Conservation (phyloP, 345 rosid species). For the Citrus hindsii region DNA sequence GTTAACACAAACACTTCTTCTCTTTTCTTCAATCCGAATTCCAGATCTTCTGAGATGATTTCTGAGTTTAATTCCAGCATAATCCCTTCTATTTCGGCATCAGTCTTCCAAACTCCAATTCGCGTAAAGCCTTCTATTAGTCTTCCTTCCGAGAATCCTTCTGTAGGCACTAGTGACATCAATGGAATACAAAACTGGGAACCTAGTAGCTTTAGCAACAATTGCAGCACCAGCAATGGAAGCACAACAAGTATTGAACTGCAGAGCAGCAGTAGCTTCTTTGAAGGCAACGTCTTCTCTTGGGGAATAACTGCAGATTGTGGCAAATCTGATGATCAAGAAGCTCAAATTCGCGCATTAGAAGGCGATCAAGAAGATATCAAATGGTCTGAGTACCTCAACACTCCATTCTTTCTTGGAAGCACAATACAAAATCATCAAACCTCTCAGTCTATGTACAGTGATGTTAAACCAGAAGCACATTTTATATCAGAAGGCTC, state of each 20-base stretch:
- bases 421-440: slow-evolving; percentile 28
- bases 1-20: slow-evolving; percentile 25
- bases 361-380: slow-evolving; percentile 23
- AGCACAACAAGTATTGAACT: slow-evolving; percentile 38
- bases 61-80: slow-evolving; percentile 26
- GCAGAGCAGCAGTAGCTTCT: slow-evolving; percentile 36
- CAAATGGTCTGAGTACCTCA: slow-evolving; percentile 55
- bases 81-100: slow-evolving; percentile 31
- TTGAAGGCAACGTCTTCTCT: slow-evolving; percentile 31
- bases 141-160: slow-evolving; percentile 46
- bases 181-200: slow-evolving; percentile 31
- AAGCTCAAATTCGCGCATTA: not conserved
- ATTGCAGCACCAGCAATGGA: slow-evolving; percentile 27
- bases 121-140: slow-evolving; percentile 57
- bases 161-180: slow-evolving; percentile 18
- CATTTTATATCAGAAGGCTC: slow-evolving; percentile 19
- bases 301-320: slow-evolving; percentile 32
- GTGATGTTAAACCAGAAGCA: slow-evolving; percentile 30
- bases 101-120: slow-evolving; percentile 39
- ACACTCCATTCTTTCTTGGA: slow-evolving; percentile 33
- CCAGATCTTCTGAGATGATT: slow-evolving; percentile 28
- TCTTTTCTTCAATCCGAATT: slow-evolving; percentile 36
- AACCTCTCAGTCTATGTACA: slow-evolving; percentile 29
- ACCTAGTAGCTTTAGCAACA: slow-evolving; percentile 25
- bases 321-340: slow-evolving; percentile 25